Evolutionary conservation across 768 basidiomycete species (phyloP), one percentile per base, ranked within the genome.

Genomic region (Pulveroboletus ravenelii): DNA sequence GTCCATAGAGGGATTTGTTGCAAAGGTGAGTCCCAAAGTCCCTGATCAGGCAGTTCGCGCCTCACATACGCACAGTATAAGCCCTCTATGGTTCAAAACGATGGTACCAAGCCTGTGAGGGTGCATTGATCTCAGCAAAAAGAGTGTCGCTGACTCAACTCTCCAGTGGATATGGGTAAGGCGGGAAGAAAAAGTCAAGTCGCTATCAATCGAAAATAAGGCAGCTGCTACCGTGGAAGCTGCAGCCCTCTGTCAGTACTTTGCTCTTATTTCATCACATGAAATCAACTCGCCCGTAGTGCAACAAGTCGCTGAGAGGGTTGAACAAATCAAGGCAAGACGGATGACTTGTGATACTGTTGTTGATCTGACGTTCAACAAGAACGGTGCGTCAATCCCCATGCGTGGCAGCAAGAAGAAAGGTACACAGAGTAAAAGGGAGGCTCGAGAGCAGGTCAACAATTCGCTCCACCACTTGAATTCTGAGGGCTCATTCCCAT

Each of bases 11-110:
- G 76, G 79, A 13, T 87, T 82, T 57, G 60, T 84, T 46, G 63
- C 62, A 34, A 84, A 86, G 69, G 84, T 62, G 39, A 13, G 39
- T 78, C 50, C 9, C 30, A 13, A 23, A 7, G 13, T 18, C 15
- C 47, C 20, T 12, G 30, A 29, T 37, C 39, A 39, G 25, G 6
- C 2, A 7, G 8, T 35, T 48, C 20, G 10, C 30, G 7, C 32
- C 52, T 51, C 29, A 55, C 50, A 17, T 27, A 9, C 15, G 10
- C 35, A n/a, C 53, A 88, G 85, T 86, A 80, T 55, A 84, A 75
- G 46, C 87, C 87, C 1, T 87, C 85, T 15, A 84, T 88, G 85
- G 82, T 87, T 10, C 80, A 85, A 56, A 79, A 89, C 60, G 84
- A 88, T 51, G 87, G 86, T 5, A 83, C 74, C 0, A 88, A 87